These are phyloP conservation scores for Candida awuae DNA, from an alignment of 805 yeast species.

Conservation along the genomic window DNA sequence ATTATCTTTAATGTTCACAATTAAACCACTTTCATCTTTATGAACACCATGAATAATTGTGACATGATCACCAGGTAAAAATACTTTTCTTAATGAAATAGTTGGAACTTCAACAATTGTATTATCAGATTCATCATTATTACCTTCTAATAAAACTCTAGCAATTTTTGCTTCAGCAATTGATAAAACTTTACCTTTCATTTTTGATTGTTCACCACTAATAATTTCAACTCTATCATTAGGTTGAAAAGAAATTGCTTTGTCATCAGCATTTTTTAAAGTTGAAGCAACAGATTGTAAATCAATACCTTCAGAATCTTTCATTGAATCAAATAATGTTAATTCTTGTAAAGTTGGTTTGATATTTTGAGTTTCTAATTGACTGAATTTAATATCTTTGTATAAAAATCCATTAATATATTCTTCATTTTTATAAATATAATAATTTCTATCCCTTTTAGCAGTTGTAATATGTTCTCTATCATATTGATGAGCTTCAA, in stretches of 20 bases:
- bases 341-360: slow-evolving; percentile 85
- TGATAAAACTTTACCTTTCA: slow-evolving; percentile 69
- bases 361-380: slow-evolving; percentile 68
- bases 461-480: slow-evolving; percentile 55
- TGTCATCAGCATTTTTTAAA: slow-evolving; percentile 55
- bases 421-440: slow-evolving; percentile 76
- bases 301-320: slow-evolving; percentile 66
- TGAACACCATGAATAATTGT: slow-evolving; percentile 88
- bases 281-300: slow-evolving; percentile 79
- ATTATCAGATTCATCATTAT: slow-evolving; percentile 48
- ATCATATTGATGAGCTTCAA: slow-evolving; percentile 83
- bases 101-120: slow-evolving; percentile 71
- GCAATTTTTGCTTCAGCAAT: slow-evolving; percentile 52
- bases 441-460: slow-evolving; percentile 54
- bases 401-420: slow-evolving; percentile 80
- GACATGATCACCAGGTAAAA: slow-evolving; percentile 89
- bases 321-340: slow-evolving; percentile 57
- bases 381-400: slow-evolving; percentile 80
- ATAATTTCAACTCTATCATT: slow-evolving; percentile 91
- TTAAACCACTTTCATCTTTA: slow-evolving; percentile 90
- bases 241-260: slow-evolving; percentile 65
- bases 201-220: slow-evolving; percentile 88
- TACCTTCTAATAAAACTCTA: slow-evolving; percentile 41
- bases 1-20: slow-evolving; percentile 71
- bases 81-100: slow-evolving; percentile 73